Evolutionary conservation across 2,329 filamentous ascomycete species (phyloP).

Genomic region (Ceratocystis diversiconidia): DNA sequence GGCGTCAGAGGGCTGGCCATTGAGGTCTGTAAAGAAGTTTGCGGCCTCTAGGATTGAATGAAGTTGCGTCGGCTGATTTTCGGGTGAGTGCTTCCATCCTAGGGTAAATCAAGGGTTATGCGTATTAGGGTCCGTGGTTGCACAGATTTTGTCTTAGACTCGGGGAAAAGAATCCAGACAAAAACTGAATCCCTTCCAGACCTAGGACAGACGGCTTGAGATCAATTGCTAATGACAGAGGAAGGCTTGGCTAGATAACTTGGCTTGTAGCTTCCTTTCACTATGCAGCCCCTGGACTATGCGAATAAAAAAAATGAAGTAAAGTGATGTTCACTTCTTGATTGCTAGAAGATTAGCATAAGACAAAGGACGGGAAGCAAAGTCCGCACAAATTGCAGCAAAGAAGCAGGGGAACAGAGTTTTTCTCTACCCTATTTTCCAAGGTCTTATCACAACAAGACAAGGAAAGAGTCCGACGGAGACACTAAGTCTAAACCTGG

Average conservation of each 20-base stretch:
- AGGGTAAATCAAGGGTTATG: neutral
- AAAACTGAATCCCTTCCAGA: too few relatives aligned
- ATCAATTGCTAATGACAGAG: too few relatives aligned
- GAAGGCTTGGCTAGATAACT: too few relatives aligned
- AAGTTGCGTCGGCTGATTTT: constrained; percentile 5
- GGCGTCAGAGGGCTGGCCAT: neutral
- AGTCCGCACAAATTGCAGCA: neutral
- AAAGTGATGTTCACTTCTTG: neutral
- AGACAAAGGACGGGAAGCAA: neutral
- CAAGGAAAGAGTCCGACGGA: neutral
- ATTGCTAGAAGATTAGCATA: neutral
- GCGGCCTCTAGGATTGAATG: neutral
- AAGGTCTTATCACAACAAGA: neutral
- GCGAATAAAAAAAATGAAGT: neutral
- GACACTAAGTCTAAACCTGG: neutral
- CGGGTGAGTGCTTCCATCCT: neutral
- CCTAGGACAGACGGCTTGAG: too few relatives aligned
- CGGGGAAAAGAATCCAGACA: too few relatives aligned
- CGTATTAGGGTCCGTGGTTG: neutral
- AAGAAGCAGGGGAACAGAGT: neutral
- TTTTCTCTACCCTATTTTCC: neutral
- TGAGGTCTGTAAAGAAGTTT: neutral
- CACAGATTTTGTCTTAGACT: neutral
- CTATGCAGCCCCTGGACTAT: too few relatives aligned
- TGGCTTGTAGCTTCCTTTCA: too few relatives aligned